Conservation (phyloP, 345 rosid species). For the Physaria fendleri region DNA sequence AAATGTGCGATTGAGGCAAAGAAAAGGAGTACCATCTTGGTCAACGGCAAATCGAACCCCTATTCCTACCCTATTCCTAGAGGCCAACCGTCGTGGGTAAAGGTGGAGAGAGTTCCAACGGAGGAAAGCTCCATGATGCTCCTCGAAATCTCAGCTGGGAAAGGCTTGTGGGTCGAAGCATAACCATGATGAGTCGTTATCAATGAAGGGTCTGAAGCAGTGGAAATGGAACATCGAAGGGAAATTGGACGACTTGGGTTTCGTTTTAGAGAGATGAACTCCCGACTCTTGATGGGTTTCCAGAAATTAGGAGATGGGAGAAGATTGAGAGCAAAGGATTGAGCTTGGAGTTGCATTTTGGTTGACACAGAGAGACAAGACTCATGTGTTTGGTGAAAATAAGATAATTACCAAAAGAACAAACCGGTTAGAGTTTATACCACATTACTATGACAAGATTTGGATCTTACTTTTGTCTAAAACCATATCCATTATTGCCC, state of each 20-base stretch:
- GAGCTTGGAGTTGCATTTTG: slow-evolving; percentile 62
- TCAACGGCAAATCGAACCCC: slow-evolving; percentile 87
- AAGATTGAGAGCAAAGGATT: slow-evolving; percentile 38
- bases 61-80: slow-evolving; percentile 57
- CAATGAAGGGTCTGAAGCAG: slow-evolving; percentile 32
- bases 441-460: too few relatives aligned
- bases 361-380: not conserved
- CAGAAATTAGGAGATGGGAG: slow-evolving; percentile 28
- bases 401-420: slow-evolving; percentile 4
- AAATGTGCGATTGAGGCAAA: slow-evolving; percentile 44
- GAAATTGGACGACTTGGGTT: slow-evolving; percentile 32
- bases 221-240: slow-evolving; percentile 57
- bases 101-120: slow-evolving; percentile 65
- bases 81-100: slow-evolving; percentile 63
- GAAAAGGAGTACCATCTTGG: slow-evolving; percentile 66
- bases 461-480: not conserved
- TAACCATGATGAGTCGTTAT: slow-evolving; percentile 20
- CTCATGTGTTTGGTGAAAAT: not conserved
- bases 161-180: slow-evolving; percentile 42
- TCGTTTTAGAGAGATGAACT: slow-evolving; percentile 28
- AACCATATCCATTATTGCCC: not conserved
- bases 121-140: slow-evolving; percentile 81
- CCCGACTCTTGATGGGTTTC: slow-evolving; percentile 32
- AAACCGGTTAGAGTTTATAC: too few relatives aligned
- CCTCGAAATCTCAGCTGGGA: slow-evolving; percentile 82